Conservation (phyloP, 495 filamentous ascomycete species). For the Trichoderma asperelloides region DNA sequence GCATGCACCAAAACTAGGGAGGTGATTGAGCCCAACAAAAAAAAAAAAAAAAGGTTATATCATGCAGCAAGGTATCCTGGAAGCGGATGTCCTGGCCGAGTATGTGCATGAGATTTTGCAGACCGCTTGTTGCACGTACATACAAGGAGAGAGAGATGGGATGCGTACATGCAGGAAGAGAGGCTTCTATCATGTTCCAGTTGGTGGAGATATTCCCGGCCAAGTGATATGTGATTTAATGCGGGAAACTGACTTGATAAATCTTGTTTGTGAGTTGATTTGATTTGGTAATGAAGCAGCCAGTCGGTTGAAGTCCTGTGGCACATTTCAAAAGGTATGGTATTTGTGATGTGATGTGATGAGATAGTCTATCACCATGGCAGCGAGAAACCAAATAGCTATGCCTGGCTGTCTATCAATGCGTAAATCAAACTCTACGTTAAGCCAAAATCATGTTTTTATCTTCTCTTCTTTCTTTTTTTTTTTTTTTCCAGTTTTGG, state of each 20-base stretch:
- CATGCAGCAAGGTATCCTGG: background rate
- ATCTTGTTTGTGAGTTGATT: background rate
- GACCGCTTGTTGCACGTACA: constrained; percentile 6
- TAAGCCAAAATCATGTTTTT: too few species aligned
- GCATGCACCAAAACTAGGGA: background rate
- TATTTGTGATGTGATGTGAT: too few species aligned
- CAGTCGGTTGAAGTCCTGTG: too few species aligned
- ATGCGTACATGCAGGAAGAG: background rate
- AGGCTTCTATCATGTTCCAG: background rate
- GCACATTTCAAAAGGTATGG: too few species aligned
- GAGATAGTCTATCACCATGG: too few species aligned
- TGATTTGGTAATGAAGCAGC: background rate
- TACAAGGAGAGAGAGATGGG: too few species aligned
- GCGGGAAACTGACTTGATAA: background rate
- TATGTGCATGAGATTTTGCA: background rate
- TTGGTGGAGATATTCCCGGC: background rate
- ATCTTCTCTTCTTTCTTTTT: too few species aligned
- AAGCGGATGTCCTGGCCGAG: background rate
- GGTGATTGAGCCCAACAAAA: background rate
- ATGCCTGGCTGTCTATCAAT: too few species aligned
- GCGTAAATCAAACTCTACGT: too few species aligned
- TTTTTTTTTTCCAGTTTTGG: too few species aligned
- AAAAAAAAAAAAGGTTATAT: background rate
- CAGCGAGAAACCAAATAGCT: too few species aligned
- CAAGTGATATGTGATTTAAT: background rate